Conservation (phyloP, 305 asterid species). For the Solanum chacoense region DNA sequence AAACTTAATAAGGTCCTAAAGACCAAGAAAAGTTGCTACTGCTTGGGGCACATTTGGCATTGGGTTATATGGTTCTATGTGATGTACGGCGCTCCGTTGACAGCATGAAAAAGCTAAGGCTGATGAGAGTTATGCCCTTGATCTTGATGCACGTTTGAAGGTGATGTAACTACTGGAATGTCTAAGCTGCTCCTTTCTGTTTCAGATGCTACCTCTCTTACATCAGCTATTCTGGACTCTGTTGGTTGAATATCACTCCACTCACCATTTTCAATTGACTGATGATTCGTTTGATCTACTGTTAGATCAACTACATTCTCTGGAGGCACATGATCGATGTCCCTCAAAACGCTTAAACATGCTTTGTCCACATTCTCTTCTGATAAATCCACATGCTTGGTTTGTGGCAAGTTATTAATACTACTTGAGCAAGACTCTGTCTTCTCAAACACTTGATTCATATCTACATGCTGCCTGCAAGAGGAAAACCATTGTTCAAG, state of each 20-base stretch:
- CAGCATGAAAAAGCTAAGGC: conserved; percentile 30
- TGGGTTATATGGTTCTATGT: neutral
- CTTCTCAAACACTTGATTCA: conserved; percentile 59
- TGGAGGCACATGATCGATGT: conserved; percentile 27
- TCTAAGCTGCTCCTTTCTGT: conserved; percentile 56
- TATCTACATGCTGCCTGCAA: conserved; percentile 70
- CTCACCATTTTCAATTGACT: conserved; percentile 57
- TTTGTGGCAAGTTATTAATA: conserved; percentile 39
- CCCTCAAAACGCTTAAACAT: conserved; percentile 57
- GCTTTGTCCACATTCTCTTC: conserved; percentile 95
- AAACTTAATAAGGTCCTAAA: neutral
- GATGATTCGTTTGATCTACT: conserved; percentile 44
- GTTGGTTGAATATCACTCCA: conserved; percentile 94
- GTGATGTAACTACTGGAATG: conserved; percentile 57
- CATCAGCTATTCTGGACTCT: conserved; percentile 78
- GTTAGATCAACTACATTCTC: conserved; percentile 36
- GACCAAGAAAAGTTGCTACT: neutral
- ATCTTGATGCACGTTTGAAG: conserved; percentile 43
- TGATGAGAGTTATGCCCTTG: conserved; percentile 40
- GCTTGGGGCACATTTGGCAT: neutral
- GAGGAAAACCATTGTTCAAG: conserved; percentile 4
- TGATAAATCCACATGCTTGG: conserved; percentile 85
- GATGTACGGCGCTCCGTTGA: neutral
- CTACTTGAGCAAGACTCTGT: conserved; percentile 54
- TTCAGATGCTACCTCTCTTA: conserved; percentile 70